phyloP scores from a whole-genome alignment of 139 green algal species.

The Zygnema cylindricum region DNA sequence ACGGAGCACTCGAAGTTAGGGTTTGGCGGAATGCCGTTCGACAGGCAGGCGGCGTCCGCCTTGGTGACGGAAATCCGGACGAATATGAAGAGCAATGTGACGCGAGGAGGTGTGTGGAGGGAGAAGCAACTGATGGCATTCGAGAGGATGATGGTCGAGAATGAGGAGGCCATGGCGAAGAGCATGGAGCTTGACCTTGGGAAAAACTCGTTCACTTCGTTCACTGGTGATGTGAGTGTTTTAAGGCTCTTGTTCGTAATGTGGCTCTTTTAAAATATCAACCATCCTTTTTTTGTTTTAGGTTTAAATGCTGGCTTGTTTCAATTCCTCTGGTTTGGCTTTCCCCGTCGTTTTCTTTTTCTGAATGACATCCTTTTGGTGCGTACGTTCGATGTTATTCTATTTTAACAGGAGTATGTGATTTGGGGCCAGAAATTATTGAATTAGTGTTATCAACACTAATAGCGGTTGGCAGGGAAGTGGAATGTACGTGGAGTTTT shows the following conservation, averaged over 20 bases:
- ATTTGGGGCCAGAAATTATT: no score
- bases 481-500: no score
- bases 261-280: background rate
- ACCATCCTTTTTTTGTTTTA: background rate
- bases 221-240: background rate
- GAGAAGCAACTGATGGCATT: conserved; percentile 23
- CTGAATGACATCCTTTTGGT: no score
- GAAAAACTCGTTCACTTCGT: background rate
- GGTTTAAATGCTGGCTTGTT: background rate
- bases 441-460: no score
- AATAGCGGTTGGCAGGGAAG: no score
- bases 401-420: no score
- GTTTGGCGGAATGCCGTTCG: no score
- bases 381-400: no score
- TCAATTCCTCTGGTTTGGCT: conserved; percentile 9
- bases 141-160: conserved; percentile 25
- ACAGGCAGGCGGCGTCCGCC: background rate
- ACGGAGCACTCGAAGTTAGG: no score
- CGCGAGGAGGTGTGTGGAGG: background rate
- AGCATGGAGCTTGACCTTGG: conserved; percentile 3
- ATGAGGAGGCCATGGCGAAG: conserved; percentile 29
- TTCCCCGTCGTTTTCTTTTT: background rate
- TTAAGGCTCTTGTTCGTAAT: background rate
- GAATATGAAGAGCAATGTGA: conserved; percentile 6
- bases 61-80: conserved; percentile 17